phyloP scores from a whole-genome alignment of 1,284 basidiomycete genomes.

The Mycena citricolor region DNA sequence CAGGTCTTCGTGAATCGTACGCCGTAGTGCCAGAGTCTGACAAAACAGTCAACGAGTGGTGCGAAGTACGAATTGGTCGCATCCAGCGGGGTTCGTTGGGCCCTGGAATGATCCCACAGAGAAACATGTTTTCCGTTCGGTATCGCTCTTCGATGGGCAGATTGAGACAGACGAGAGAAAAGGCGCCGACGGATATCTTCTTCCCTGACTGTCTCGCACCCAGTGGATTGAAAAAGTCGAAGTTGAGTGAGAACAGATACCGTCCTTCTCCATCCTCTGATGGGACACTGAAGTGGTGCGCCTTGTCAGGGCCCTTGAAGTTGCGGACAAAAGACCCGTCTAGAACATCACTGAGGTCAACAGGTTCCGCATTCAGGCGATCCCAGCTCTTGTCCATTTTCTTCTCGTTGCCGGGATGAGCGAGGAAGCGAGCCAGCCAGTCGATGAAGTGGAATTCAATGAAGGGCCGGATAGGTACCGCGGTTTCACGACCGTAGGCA shows the following conservation, averaged over 20 bases:
- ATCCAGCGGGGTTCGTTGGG: constrained; percentile 30
- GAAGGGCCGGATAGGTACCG: constrained; percentile 28
- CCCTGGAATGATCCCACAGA: constrained; percentile 38
- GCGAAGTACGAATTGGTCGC: constrained; percentile 32
- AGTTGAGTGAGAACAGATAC: constrained; percentile 30
- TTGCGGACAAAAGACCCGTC: constrained; percentile 25
- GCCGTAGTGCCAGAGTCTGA: constrained; percentile 37
- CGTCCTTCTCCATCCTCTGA: constrained; percentile 24
- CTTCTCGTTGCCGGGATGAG: constrained; percentile 28
- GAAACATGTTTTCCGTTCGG: constrained; percentile 36
- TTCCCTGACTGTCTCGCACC: constrained; percentile 30
- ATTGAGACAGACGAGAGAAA: constrained; percentile 38
- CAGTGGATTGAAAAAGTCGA: constrained; percentile 36
- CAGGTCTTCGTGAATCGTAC: constrained; percentile 25
- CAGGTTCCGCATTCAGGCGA: constrained; percentile 9
- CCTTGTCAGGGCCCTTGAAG: constrained; percentile 27
- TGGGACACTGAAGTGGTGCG: constrained; percentile 16
- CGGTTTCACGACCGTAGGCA: no score
- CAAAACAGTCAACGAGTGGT: constrained; percentile 44
- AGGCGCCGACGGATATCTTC: constrained; percentile 27
- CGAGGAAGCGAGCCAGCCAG: constrained; percentile 31
- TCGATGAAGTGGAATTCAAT: constrained; percentile 30
- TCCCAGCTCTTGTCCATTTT: constrained; percentile 29
- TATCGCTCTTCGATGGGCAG: constrained; percentile 34
- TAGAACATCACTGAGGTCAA: constrained; percentile 29